These are phyloP conservation scores for Penicillium sp. DNA, from an alignment of 2,329 filamentous ascomycete genomes.

Conservation along the genomic window DNA sequence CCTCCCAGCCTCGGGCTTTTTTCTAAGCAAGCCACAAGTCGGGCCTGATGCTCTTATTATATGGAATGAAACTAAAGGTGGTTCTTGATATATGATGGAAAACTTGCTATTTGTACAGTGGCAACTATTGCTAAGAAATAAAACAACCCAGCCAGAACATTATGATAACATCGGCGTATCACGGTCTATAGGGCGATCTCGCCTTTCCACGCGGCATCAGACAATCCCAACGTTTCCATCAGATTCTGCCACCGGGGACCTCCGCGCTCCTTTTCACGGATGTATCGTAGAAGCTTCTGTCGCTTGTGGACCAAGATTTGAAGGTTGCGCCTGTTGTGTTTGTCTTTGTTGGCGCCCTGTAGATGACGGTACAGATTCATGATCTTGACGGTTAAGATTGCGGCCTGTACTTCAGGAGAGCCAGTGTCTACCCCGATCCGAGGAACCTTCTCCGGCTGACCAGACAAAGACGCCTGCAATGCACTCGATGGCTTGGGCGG, in stretches of 20 bases:
- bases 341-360: slow-evolving; percentile 71
- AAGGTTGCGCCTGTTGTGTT: slow-evolving; percentile 88
- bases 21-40: no score
- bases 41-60: no score
- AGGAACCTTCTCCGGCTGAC: slow-evolving; percentile 44
- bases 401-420: slow-evolving; percentile 94
- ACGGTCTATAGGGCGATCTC: slow-evolving; percentile 67
- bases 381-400: slow-evolving; percentile 92
- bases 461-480: slow-evolving; percentile 37
- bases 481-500: slow-evolving; percentile 50
- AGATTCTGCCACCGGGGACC: slow-evolving; percentile 85
- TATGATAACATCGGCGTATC: no score
- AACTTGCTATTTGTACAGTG: slow-evolving; percentile 23
- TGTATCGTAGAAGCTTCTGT: slow-evolving; percentile 81
- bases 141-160: no score
- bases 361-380: slow-evolving; percentile 68
- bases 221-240: slow-evolving; percentile 76
- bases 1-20: no score
- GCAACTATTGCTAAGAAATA: slow-evolving; percentile 3
- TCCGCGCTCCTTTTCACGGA: slow-evolving; percentile 83
- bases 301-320: slow-evolving; percentile 77
- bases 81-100: neutral
- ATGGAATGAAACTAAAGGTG: no score
- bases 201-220: slow-evolving; percentile 80
- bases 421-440: slow-evolving; percentile 90